Evolutionary conservation across 2,329 filamentous ascomycete genomes (phyloP), one percentile per base, ranked within the genome.

Genomic region (Penicillium sp.): DNA sequence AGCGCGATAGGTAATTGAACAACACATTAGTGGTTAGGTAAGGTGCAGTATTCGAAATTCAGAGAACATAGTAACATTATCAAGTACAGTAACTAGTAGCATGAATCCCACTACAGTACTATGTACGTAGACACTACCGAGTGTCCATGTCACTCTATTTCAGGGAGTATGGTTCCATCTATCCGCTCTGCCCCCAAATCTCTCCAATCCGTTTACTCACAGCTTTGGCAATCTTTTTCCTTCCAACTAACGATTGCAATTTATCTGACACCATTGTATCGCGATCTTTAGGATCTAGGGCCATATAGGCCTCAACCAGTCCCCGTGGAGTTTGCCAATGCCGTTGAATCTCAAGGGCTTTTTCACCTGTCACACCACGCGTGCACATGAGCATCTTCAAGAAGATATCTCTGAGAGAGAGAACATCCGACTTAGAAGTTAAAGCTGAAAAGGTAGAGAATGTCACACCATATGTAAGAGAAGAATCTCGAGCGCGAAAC

Each of bases 301-400:
- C 72, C 61, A 85, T 82, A 65, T 85, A 92, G 0, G 88, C 89
- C 65, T 86, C 83, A n/a, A 90, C 76, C 49, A 94, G 84, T 1
- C 85, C 84, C 55, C 82, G 78, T 0, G 90, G 90, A 2, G 89
- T 93, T 60, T 81, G 84, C 88, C 89, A 94, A n/a, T 80, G 76
- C 62, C 85, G 86, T 67, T 93, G 89, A 12, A 94, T 90, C 72
- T 90, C 89, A 5, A 92, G 72, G 0, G 90, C 90, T 65, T 89
- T 90, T 63, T 92, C 89, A 3, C 87, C 88, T 1, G 88, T 89
- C 12, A 94, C 79, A 1, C 89, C 88, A 52, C 82, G 82, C 1
- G 84, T 90, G 59, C 88, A 90, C 89, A 94, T 92, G 46, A 94
- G 80, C 89, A 94, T 93, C 72, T 92, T 92, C 25, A 94, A 75